phyloP scores from a whole-genome alignment of 495 filamentous ascomycete species.

The Extremus antarcticus region DNA sequence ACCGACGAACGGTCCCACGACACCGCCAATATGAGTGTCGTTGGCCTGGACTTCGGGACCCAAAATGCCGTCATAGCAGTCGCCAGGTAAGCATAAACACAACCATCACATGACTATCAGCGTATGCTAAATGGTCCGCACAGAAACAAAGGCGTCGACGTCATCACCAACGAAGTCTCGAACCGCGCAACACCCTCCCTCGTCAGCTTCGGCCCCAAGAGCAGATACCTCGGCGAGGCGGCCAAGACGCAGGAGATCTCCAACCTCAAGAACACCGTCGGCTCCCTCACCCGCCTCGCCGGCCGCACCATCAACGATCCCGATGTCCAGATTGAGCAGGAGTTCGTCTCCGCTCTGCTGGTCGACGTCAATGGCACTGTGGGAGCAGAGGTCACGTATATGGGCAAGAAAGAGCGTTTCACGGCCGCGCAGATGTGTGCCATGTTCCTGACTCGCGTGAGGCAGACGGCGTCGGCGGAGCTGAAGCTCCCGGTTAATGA shows the following conservation, averaged over 20 bases:
- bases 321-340: slow-evolving; percentile 81
- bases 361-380: slow-evolving; percentile 89
- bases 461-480: slow-evolving; percentile 74
- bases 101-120: background rate
- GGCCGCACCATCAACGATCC: slow-evolving; percentile 79
- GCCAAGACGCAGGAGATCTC: slow-evolving; percentile 99
- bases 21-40: slow-evolving; percentile 1
- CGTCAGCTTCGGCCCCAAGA: slow-evolving; percentile 89
- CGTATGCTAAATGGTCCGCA: background rate
- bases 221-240: slow-evolving; percentile 82
- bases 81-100: background rate
- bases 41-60: slow-evolving; percentile 67
- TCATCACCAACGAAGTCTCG: slow-evolving; percentile 98
- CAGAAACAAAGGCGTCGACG: slow-evolving; percentile 83
- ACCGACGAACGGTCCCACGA: too few relatives aligned
- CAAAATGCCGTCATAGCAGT: slow-evolving; percentile 83
- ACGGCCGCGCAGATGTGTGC: slow-evolving; percentile 80
- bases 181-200: slow-evolving; percentile 97
- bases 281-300: slow-evolving; percentile 80
- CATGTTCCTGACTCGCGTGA: slow-evolving; percentile 93
- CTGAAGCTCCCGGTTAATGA: slow-evolving; percentile 89
- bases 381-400: slow-evolving; percentile 86
- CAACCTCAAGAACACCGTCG: slow-evolving; percentile 97
- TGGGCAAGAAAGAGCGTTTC: slow-evolving; percentile 91
- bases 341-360: slow-evolving; percentile 77